Conservation (phyloP, 2,329 filamentous ascomycete genomes). For the Aspergillus hiratsukae region DNA sequence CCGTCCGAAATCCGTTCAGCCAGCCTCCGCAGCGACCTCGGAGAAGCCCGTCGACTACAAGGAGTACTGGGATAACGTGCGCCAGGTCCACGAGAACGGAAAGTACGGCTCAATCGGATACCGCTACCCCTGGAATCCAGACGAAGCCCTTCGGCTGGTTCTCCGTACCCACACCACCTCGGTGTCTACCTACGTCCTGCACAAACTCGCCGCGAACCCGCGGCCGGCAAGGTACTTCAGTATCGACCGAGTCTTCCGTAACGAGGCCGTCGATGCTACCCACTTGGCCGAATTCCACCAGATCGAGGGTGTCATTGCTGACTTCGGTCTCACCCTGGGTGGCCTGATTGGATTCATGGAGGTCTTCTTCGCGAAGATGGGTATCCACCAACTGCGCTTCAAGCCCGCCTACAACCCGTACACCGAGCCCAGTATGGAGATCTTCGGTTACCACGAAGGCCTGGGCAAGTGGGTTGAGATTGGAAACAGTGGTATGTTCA, state of each 20-base stretch:
- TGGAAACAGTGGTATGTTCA: conserved; percentile 97
- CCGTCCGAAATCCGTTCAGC: conserved; percentile 35
- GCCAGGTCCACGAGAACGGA: conserved; percentile 80
- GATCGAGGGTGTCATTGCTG: conserved; percentile 96
- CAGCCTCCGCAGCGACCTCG: conserved; percentile 45
- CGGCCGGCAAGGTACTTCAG: conserved; percentile 95
- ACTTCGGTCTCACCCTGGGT: conserved; percentile 87
- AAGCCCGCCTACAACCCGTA: conserved; percentile 97
- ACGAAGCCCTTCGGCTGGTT: conserved; percentile 81
- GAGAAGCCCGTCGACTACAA: conserved; percentile 63
- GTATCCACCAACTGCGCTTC: conserved; percentile 80
- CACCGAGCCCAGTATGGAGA: conserved; percentile 96
- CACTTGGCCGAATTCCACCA: conserved; percentile 98
- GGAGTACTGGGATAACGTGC: conserved; percentile 82
- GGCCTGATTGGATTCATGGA: conserved; percentile 93
- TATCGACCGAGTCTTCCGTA: conserved; percentile 96
- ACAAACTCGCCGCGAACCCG: conserved; percentile 79
- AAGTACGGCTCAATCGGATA: conserved; percentile 96
- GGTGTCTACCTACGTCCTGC: conserved; percentile 82
- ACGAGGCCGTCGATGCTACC: conserved; percentile 94
- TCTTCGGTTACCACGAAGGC: conserved; percentile 91
- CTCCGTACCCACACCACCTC: conserved; percentile 95
- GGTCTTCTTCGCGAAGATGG: conserved; percentile 95
- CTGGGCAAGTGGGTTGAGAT: conserved; percentile 92
- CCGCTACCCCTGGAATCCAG: conserved; percentile 85